Base-by-base conservation (phyloP, 1,284 basidiomycete genomes). In the Ustilago bromivora region DNA sequence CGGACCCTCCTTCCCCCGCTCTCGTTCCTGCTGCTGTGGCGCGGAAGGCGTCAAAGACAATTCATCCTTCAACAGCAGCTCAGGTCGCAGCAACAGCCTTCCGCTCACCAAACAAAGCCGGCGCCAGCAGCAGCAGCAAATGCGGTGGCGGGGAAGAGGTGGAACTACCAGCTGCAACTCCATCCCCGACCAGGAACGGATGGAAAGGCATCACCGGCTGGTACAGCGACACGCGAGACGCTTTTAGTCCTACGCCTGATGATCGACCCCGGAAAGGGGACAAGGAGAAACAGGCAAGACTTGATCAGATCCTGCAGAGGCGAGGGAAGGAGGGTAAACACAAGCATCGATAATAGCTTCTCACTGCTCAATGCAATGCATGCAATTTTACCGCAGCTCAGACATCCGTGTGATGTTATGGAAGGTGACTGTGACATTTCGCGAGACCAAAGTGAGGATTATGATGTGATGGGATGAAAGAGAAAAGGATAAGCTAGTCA, bases 191-290 rank as follows among this genome's bases (percentile, higher is more conserved):
- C 12, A 40, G 47, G 3, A 64, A 64, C 10, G 64, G 70, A 7
- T 72, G 70, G 70, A 46, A 36, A 43, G 70, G 65, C 31, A 60
- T 72, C 32, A 52, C 57, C 0, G 52, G 56, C 2, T 72, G 70
- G 70, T 67, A 72, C 53, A 63, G 35, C 4, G 56, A 51, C 43
- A 57, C 62, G 7, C 56, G 65, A 9, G 64, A 67, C 35, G 57
- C 57, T 3, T 72, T 72, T 53, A 51, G 46, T 0, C 64, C 70
- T 4, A 66, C 64, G 1, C 65, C 70, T 10, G 38, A 15, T 31
- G 41, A 54, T 28, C 13, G 38, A 12, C 17, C 38, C 23, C 23
- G 23, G 0, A 51, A 13, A n/a, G 7, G n/a, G 11, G n/a, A 31
- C 13, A 19, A 40, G 28, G 23, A 51, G 35, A 46, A 52, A 28